Percentiles rank a stretch among this genome's conserved stretches.
These are phyloP conservation scores for Bidens hawaiensis DNA, from an alignment of 140 eudicot species.

Conservation along the genomic window DNA sequence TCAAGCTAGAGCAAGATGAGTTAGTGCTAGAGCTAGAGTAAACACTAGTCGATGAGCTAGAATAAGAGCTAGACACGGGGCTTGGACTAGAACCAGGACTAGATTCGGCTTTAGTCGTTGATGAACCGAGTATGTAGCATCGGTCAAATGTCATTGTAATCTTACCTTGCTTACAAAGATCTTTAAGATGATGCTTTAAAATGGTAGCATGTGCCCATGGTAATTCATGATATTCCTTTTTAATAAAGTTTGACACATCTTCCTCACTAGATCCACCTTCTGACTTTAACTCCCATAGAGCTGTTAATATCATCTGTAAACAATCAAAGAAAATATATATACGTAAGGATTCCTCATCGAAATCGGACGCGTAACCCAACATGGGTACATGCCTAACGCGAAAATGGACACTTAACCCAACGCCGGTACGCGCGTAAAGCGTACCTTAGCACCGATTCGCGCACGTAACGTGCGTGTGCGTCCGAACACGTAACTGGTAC, in stretches of 20 bases:
- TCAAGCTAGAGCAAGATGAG: constrained; percentile 26
- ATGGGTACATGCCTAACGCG: too few species aligned
- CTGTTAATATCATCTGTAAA: constrained; percentile 57
- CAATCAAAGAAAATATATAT: constrained; percentile 1
- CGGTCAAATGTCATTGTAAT: constrained; percentile 22
- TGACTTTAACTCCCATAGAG: constrained; percentile 45
- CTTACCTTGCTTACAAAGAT: constrained; percentile 40
- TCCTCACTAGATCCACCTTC: constrained; percentile 46
- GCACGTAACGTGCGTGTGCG: too few species aligned
- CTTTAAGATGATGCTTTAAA: constrained; percentile 36
- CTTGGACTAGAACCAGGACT: constrained; percentile 7
- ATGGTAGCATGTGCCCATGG: constrained; percentile 58
- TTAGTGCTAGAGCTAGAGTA: constrained; percentile 27
- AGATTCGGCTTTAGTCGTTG: neutral
- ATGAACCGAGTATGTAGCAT: constrained; percentile 24
- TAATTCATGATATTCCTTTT: constrained; percentile 36
- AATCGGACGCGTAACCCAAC: too few species aligned
- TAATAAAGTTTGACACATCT: constrained; percentile 41
- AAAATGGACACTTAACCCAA: too few species aligned
- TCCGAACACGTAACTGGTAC: too few species aligned
- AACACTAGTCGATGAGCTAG: constrained; percentile 24
- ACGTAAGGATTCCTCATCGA: neutral
- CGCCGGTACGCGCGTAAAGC: too few species aligned
- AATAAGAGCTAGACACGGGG: constrained; percentile 13
- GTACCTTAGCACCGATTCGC: too few species aligned